Conservation (phyloP, 75 land plant genomes). For the Selaginella tamariscina region DNA sequence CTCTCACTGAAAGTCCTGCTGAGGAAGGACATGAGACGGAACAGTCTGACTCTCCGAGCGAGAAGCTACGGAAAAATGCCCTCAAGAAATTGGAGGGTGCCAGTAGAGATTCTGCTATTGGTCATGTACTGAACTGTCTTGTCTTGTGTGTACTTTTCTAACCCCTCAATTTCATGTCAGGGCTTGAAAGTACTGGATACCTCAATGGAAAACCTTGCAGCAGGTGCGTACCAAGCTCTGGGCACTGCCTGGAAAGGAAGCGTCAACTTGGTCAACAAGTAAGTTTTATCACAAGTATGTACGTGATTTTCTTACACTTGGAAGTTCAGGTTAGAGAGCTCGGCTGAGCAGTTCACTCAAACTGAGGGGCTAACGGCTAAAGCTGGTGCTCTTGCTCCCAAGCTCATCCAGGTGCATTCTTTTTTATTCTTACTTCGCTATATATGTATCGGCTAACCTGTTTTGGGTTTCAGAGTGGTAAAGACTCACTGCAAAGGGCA, state of each 20-base stretch:
- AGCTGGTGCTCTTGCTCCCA: constrained; percentile 61
- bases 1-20: constrained; percentile 17
- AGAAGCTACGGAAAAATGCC: constrained; percentile 41
- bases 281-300: constrained; percentile 13
- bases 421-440: neutral
- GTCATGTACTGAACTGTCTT: constrained; percentile 32
- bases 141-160: neutral
- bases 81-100: constrained; percentile 75
- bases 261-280: constrained; percentile 63
- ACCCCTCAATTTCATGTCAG: constrained; percentile 30
- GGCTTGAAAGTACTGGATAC: constrained; percentile 74
- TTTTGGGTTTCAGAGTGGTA: constrained; percentile 8
- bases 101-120: constrained; percentile 63
- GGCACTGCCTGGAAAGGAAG: constrained; percentile 85
- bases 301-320: neutral
- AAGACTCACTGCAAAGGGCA: neutral
- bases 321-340: constrained; percentile 57
- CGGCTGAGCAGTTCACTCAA: constrained; percentile 62
- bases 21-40: constrained; percentile 26
- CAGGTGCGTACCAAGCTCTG: constrained; percentile 91
- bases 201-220: constrained; percentile 78
- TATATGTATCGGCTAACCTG: too few relatives aligned
- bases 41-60: constrained; percentile 28
- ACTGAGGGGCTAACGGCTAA: constrained; percentile 33
- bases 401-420: constrained; percentile 48